Base-by-base conservation (phyloP, 2,329 filamentous ascomycete genomes). In the Diaporthe velutina region DNA sequence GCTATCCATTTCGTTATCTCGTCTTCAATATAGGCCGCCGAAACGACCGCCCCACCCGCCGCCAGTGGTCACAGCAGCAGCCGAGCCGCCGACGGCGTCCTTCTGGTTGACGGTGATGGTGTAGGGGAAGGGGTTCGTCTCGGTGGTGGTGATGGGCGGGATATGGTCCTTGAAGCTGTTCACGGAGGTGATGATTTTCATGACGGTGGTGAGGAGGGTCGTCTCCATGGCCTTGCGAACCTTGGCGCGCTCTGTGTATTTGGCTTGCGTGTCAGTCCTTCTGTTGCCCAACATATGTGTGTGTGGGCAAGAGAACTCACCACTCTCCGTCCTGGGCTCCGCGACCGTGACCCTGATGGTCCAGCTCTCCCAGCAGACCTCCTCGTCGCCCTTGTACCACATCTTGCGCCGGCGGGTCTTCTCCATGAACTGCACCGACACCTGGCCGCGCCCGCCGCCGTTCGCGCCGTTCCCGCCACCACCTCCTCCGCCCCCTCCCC, bases 351-450 rank as follows among this genome's bases (percentile, higher is more conserved):
- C 94, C 83, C 97, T 95, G 78, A 99, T 86, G 58, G 94, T 95
- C 97, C 97, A 99, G 81, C 92, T 92, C 88, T 98, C 97, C 97
- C 97, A 99, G 83, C 95, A 98, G 25, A 98, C 92, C 83, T 98
- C 96, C 83, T 98, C 96, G 78, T 98, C 96, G 33, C 91, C 93
- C 80, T 84, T 90, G 83, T 94, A 93, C 83, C 94, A 96, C 2
- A 91, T 90, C 87, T 96, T 97, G 79, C 93, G 91, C 75, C 96
- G 90, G 30, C 74, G 67, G 82, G 93, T 94, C 88, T 96, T 97
- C 86, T 99, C 96, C 79, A 97, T 97, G 86, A 98, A 98, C 86
- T 98, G 94, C 45, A 98, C 94, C 3, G 92, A 92, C 77, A 98
- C 91, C 82, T 95, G 92, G 40, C 94, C 95, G 73, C 95, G 89